These are phyloP conservation scores for Trichaptum fuscoviolaceum DNA, from an alignment of 768 basidiomycete genomes.

Conservation along the genomic window DNA sequence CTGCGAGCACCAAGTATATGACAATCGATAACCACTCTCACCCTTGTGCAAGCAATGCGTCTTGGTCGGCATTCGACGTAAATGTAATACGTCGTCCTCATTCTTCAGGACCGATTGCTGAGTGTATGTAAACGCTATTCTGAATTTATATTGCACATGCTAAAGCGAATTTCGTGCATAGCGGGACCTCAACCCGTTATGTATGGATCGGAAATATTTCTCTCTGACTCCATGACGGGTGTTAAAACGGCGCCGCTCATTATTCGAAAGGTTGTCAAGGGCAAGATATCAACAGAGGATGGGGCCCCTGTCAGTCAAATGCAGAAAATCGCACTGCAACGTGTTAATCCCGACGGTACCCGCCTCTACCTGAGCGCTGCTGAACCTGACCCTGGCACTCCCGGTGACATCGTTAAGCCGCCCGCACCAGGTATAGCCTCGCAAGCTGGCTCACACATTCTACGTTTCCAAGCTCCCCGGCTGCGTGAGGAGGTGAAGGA, in stretches of 20 bases:
- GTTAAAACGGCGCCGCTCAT: slow-evolving; percentile 81
- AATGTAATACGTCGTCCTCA: slow-evolving; percentile 77
- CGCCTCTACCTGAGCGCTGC: slow-evolving; percentile 88
- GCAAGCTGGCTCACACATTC: slow-evolving; percentile 74
- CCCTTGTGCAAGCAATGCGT: slow-evolving; percentile 82
- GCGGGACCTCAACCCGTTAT: slow-evolving; percentile 77
- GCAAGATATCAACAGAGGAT: slow-evolving; percentile 78
- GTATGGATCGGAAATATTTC: slow-evolving; percentile 84
- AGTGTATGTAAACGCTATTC: slow-evolving; percentile 32
- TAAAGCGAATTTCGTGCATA: slow-evolving; percentile 33
- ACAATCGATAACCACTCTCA: slow-evolving; percentile 81
- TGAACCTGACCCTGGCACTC: slow-evolving; percentile 75
- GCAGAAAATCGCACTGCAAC: slow-evolving; percentile 91
- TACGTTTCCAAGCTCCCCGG: slow-evolving; percentile 74
- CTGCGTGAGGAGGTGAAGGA: slow-evolving; percentile 81
- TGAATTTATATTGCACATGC: slow-evolving; percentile 25
- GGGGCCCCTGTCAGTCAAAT: slow-evolving; percentile 95
- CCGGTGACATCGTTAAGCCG: slow-evolving; percentile 51
- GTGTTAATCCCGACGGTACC: slow-evolving; percentile 75
- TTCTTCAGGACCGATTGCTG: slow-evolving; percentile 60
- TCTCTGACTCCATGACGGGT: slow-evolving; percentile 81
- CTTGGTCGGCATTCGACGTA: slow-evolving; percentile 94
- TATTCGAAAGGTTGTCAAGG: slow-evolving; percentile 91
- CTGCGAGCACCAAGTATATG: slow-evolving; percentile 97
- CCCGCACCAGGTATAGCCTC: slow-evolving; percentile 72